Base-by-base conservation (phyloP, 2,329 filamentous ascomycete species). In the Colletotrichum tanaceti region DNA sequence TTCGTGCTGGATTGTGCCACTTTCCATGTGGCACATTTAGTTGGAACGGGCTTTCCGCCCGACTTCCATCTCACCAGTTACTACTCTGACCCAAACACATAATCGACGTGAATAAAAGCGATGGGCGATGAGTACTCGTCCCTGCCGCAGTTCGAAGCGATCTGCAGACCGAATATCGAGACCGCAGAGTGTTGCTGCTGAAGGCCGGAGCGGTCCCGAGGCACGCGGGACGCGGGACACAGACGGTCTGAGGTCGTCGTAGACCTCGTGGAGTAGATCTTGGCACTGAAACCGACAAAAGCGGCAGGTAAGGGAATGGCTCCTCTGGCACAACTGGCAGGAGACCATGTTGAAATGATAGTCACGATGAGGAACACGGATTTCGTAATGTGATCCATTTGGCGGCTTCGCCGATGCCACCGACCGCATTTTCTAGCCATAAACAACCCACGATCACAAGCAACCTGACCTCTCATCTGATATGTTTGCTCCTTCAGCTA, bases 181-280 rank as follows among this genome's bases (percentile, higher is more conserved):
- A 70, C 72, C 2, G 73, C 69, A 2, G 68, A 70, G 65, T 9
- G 28, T n/a, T 76, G 35, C 61, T 76, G 2, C 52, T 76, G 4
- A 54, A 71, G 14, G 74, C 73, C 9, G 75, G 74, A 11, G 74
- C 74, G 0, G 60, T 74, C 71, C 71, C 73, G 5, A n/a, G 47
- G 70, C 16, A 59, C 24, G 18, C 13, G 43, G 20, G 66, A 59
- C 24, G 18, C 13, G 43, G 20, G 66, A 67, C 22, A 22, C 44
- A 9, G 39, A 14, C 18, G 57, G 57, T 3, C 22, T 0, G 63
- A 67, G 0, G 13, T 67, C 2, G 50, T 67, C 2, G 50, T 67
- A 10, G 22, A 61, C 9, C 44, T 69, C 1, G 67, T 67, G 50
- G 18, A 67, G 5, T 20, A 61, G 22, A 28, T 62, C 41, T 32